Percentiles rank a stretch among this genome's conserved stretches.
Evolutionary conservation across 2,329 filamentous ascomycete species (phyloP).

Genomic region (Verticillium zaregamsianum): DNA sequence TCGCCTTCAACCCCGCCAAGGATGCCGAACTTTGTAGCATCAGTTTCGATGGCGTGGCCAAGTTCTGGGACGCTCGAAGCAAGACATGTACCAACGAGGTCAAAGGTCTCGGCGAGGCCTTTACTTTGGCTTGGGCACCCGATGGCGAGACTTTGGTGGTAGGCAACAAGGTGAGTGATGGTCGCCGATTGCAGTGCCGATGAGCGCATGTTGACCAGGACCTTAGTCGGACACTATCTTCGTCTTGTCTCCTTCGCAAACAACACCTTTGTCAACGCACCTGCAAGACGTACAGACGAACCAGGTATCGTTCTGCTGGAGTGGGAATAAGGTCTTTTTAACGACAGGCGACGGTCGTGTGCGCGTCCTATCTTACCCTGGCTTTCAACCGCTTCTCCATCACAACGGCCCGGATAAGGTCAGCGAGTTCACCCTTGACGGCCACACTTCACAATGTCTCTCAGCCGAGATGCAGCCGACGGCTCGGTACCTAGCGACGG

Average conservation of each 20-base stretch:
- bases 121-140: constrained; percentile 70
- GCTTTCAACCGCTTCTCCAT: constrained; percentile 49
- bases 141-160: constrained; percentile 67
- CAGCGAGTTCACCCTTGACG: constrained; percentile 59
- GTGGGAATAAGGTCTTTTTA: constrained; percentile 65
- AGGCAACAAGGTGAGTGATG: constrained; percentile 60
- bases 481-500: constrained; percentile 68
- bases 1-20: constrained; percentile 73
- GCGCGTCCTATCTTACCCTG: constrained; percentile 66
- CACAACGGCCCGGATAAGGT: constrained; percentile 28
- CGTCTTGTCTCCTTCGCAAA: constrained; percentile 56
- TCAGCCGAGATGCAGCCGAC: constrained; percentile 66
- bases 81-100: constrained; percentile 68
- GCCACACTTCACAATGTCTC: constrained; percentile 70
- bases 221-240: constrained; percentile 57
- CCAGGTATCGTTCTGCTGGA: constrained; percentile 70
- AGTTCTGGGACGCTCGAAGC: constrained; percentile 76
- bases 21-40: constrained; percentile 75
- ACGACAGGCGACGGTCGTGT: constrained; percentile 69
- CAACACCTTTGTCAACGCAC: constrained; percentile 52
- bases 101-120: constrained; percentile 60
- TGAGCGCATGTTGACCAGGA: constrained; percentile 8
- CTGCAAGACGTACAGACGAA: constrained; percentile 64
- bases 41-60: constrained; percentile 68
- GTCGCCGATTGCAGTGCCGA: neutral